Evolutionary conservation across 345 rosid species (phyloP).

Genomic region (Rhodamnia argentea): DNA sequence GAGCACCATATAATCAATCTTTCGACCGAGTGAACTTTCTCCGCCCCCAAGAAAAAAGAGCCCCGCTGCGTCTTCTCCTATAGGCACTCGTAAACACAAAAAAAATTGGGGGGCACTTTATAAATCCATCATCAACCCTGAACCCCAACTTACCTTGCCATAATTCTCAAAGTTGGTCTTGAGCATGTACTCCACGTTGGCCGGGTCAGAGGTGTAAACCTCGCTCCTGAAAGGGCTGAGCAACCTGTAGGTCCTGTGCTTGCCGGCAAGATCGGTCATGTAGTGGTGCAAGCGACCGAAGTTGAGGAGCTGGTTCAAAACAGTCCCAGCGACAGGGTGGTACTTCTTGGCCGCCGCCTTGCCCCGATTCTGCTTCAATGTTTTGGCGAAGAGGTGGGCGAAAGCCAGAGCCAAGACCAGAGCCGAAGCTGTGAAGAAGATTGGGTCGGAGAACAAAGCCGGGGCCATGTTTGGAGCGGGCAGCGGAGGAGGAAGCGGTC

Average conservation of each 20-base stretch:
- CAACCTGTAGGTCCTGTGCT: constrained; percentile 36
- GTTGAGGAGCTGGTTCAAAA: constrained; percentile 39
- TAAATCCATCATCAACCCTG: neutral
- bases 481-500: neutral
- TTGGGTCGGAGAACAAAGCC: neutral
- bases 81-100: neutral
- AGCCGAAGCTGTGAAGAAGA: constrained; percentile 4
- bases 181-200: constrained; percentile 37
- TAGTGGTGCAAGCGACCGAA: constrained; percentile 41
- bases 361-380: neutral
- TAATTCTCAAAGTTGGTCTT: constrained; percentile 36
- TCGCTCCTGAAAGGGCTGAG: constrained; percentile 32
- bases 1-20: neutral
- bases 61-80: neutral
- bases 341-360: constrained; percentile 9
- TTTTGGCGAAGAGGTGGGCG: neutral
- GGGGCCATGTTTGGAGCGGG: neutral
- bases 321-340: constrained; percentile 48
- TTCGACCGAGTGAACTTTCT: neutral
- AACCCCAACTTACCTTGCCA: constrained; percentile 21
- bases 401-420: constrained; percentile 1
- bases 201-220: constrained; percentile 36
- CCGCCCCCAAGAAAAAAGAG: neutral
- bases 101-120: neutral
- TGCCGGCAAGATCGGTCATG: constrained; percentile 37